These are phyloP conservation scores for Syzygium grande DNA, from an alignment of 345 rosid species.

Conservation along the genomic window DNA sequence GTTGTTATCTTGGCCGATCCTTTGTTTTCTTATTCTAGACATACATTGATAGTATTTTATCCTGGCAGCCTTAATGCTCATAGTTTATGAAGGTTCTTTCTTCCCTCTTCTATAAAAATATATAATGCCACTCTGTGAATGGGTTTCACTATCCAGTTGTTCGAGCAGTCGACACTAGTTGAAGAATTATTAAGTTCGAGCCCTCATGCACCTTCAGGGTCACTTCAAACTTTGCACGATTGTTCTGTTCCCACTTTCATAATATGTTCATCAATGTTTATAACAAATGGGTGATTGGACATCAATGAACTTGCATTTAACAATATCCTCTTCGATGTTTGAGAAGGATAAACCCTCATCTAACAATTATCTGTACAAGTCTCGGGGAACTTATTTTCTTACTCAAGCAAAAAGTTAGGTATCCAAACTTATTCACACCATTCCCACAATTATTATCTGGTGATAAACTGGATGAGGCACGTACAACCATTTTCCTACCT, in stretches of 20 bases:
- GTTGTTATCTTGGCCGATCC: neutral
- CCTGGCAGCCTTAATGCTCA: neutral
- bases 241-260: neutral
- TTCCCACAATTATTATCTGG: neutral
- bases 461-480: neutral
- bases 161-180: neutral
- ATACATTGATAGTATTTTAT: neutral
- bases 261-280: neutral
- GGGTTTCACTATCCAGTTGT: neutral
- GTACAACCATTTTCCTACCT: neutral
- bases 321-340: too few relatives aligned
- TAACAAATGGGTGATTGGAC: neutral
- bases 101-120: neutral
- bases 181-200: neutral
- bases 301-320: neutral
- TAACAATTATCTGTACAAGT: neutral
- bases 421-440: neutral
- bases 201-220: neutral
- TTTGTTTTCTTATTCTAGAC: neutral
- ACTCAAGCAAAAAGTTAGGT: neutral
- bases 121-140: neutral
- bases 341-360: too few relatives aligned
- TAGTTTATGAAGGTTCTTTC: neutral
- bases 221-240: neutral
- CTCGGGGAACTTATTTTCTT: neutral